Evolutionary conservation across 2,329 filamentous ascomycete species (phyloP), one percentile per base, ranked within the genome.

Genomic region (Taxawa tesnikishii): DNA sequence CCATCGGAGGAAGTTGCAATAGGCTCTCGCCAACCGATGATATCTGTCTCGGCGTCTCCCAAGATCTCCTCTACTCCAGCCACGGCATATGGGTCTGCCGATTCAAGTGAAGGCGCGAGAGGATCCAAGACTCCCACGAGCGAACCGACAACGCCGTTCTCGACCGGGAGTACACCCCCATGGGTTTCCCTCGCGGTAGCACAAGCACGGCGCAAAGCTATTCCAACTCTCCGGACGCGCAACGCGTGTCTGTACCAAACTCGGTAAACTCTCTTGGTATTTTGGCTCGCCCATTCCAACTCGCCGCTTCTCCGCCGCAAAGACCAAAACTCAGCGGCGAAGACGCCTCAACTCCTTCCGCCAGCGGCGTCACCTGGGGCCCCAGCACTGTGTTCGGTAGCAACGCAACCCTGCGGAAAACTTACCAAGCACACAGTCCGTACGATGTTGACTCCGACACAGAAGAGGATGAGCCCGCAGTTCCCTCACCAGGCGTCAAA

Each of bases 141-240:
- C 28, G 63, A 64, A 29, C 60, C 65, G 3, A 58, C 63, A 3
- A 67, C 65, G 3, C 61, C 68, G 2, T 63, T 63, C 42, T 71
- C 67, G 3, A 67, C 62, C 1, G 63, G 64, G 11, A 62, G 59
- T 14, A 71, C 68, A 3, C 68, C 68, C 28, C 68, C 68, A 4
- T 50, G 54, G 15, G 15, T 56, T 23, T 58, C 61, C 15, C 59
- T 62, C 31, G 46, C 53, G 14, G 49, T 50, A 14, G 56, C 53
- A 9, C 40, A 10, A 48, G 53, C 14, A 48, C 48, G 6, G 54
- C 65, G 9, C 51, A 52, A 29, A 63, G 60, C 17, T 52, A 58
- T 14, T 56, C 59, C 8, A 63, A 53, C 7, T 59, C 56, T 9
- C 57, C 58, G 12, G 58, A 61, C 34, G 51, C 55, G 16, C 48